Evolutionary conservation across 257 asterid genomes (phyloP).

Genomic region (Solanum ossicruentum): DNA sequence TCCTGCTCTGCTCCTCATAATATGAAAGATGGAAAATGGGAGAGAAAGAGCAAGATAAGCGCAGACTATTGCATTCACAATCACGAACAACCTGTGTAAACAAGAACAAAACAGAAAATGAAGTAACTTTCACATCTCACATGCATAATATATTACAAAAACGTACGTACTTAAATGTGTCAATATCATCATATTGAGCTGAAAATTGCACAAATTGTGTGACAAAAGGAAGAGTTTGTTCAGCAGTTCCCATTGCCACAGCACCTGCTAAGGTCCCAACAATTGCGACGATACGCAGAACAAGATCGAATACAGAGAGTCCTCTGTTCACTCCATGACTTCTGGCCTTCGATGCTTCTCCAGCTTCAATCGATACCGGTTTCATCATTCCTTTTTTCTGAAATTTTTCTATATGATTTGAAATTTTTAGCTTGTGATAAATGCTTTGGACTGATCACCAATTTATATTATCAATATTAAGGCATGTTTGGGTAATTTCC

Average conservation of each 20-base stretch:
- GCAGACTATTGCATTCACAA: conserved; percentile 45
- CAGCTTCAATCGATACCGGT: background rate
- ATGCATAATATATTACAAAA: background rate
- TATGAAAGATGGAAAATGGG: conserved; percentile 49
- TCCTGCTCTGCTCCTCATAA: conserved; percentile 39
- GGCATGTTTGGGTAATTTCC: background rate
- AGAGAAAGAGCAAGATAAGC: conserved; percentile 59
- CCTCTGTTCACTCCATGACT: conserved; percentile 21
- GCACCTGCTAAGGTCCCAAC: conserved; percentile 62
- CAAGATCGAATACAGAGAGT: conserved; percentile 36
- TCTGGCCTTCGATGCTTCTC: conserved; percentile 2
- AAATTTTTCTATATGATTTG: background rate
- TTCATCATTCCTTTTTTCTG: background rate
- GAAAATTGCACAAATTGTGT: conserved; percentile 42
- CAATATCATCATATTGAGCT: conserved; percentile 60
- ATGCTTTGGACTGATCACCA: background rate
- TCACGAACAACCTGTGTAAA: conserved; percentile 42
- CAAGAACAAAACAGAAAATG: background rate
- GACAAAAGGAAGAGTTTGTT: conserved; percentile 59
- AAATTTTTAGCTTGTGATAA: background rate
- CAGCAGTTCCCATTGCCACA: conserved; percentile 65
- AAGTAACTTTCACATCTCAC: background rate
- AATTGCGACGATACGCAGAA: conserved; percentile 47
- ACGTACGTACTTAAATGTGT: conserved; percentile 39
- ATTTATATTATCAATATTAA: background rate